Evolutionary conservation across 192 early-diverging fungal genomes (phyloP), one percentile per base, ranked within the genome.

Genomic region (Linnemannia exigua): DNA sequence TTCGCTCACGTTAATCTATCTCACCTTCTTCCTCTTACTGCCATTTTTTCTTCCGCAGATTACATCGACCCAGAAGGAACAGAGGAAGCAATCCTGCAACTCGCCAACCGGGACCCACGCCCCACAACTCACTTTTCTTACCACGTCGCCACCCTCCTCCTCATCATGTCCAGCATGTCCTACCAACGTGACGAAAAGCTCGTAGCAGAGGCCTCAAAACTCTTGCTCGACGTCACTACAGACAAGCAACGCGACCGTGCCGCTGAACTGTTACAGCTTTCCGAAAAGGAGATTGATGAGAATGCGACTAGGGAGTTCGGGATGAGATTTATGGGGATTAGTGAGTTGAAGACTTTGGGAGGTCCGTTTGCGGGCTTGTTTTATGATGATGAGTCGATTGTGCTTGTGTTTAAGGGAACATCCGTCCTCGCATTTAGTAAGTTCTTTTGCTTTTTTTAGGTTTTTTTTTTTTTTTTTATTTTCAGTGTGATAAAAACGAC

Each of bases 351-450:
- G 58, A 78, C 86, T 12, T 41, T 90, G 1, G 91, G 91, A 3
- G 91, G 91, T 4, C 88, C 89, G 1, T 92, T 84, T 72, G 82
- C 86, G 38, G 91, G 91, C 1, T 82, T 92, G 78, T 92, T 90
- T 61, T 86, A 86, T 35, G 80, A 86, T 28, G 79, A 89, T 25
- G 87, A 89, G 5, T 81, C 84, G 37, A 91, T 92, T 58, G 71
- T 90, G 9, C 77, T 90, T 2, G 84, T 77, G 0, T 90, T 88
- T 44, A 91, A 91, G 76, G 92, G 92, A 7, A 91, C 92, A 0
- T 91, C 90, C 14, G 78, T 80, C 15, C 66, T 86, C 5, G 74
- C 84, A 5, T 86, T 86, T 38, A 86, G 84, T 86, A 80, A 74
- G 84, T 84, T 1, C 20, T 47, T 46, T 50, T 35, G 11, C 4